phyloP scores from a whole-genome alignment of 2,329 filamentous ascomycete species.

The Beauveria bassiana region DNA sequence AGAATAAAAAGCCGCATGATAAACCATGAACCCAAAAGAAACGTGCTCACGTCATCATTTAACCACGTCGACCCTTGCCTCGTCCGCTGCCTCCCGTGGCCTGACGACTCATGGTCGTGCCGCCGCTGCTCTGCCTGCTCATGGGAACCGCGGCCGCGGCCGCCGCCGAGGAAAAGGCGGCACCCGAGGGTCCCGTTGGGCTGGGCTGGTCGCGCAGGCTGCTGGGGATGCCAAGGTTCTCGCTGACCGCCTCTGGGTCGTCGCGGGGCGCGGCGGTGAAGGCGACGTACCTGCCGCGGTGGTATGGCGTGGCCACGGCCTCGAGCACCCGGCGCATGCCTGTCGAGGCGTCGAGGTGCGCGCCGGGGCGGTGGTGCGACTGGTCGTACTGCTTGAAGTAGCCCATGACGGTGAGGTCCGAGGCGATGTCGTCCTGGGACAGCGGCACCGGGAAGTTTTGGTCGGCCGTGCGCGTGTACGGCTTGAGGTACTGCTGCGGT shows the following conservation, averaged over 20 bases:
- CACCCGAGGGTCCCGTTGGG: constrained; percentile 19
- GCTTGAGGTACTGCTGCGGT: constrained; percentile 51
- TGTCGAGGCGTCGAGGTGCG: constrained; percentile 44
- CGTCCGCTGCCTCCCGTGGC: constrained; percentile 42
- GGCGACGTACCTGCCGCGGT: constrained; percentile 40
- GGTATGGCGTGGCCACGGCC: constrained; percentile 41
- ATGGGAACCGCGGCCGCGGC: constrained; percentile 39
- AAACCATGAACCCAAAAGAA: background rate
- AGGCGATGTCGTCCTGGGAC: constrained; percentile 42
- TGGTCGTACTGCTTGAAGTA: constrained; percentile 49
- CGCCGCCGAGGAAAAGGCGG: constrained; percentile 26
- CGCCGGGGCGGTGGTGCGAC: constrained; percentile 43
- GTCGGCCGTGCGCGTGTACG: constrained; percentile 45
- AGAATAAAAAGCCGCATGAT: background rate
- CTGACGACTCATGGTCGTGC: constrained; percentile 46
- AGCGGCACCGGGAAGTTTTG: constrained; percentile 48
- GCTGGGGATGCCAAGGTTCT: constrained; percentile 42
- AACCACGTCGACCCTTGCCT: constrained; percentile 33
- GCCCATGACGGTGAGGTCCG: constrained; percentile 51
- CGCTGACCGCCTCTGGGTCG: constrained; percentile 42
- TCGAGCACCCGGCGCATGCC: constrained; percentile 46
- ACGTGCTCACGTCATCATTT: background rate
- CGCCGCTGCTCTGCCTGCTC: constrained; percentile 50
- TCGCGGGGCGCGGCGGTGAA: constrained; percentile 38
- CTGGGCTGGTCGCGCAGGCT: constrained; percentile 34